A percentile compares a stretch with the other conserved stretches of the same genome.
These are phyloP conservation scores for Paspalum vaginatum DNA, from an alignment of 176 grass and related monocot genomes.

Conservation along the genomic window DNA sequence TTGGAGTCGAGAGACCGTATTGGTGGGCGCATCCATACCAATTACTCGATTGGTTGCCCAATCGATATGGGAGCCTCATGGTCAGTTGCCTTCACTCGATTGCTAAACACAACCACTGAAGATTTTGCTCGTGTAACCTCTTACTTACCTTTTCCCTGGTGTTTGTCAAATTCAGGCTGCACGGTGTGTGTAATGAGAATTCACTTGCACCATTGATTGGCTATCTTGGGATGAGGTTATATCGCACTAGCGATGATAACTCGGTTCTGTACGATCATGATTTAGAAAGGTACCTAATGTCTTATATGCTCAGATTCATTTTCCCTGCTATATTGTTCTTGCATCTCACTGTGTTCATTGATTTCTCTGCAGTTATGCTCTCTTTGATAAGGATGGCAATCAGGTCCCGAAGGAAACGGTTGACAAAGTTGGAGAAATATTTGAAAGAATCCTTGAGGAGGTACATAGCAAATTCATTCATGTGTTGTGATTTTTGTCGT, in stretches of 20 bases:
- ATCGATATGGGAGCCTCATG: slow-evolving; percentile 99
- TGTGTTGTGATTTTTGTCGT: neutral
- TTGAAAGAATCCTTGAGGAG: slow-evolving; percentile 89
- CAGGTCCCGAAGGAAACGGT: slow-evolving; percentile 72
- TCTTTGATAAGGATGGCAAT: slow-evolving; percentile 76
- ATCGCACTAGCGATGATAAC: slow-evolving; percentile 92
- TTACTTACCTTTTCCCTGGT: neutral
- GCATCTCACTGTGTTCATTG: slow-evolving; percentile 12
- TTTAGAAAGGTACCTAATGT: slow-evolving; percentile 67
- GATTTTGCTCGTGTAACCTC: neutral
- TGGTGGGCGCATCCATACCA: slow-evolving; percentile 75
- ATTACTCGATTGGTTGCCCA: slow-evolving; percentile 89
- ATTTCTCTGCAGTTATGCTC: slow-evolving; percentile 60
- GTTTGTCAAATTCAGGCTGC: slow-evolving; percentile 64
- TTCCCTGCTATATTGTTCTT: neutral
- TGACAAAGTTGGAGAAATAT: slow-evolving; percentile 74
- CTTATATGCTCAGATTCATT: neutral
- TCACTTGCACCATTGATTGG: slow-evolving; percentile 79
- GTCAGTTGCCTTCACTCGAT: slow-evolving; percentile 42
- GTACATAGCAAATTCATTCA: slow-evolving; percentile 31
- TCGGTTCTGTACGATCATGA: slow-evolving; percentile 95
- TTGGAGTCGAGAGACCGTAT: slow-evolving; percentile 87
- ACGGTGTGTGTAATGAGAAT: slow-evolving; percentile 91
- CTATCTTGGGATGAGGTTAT: slow-evolving; percentile 79
- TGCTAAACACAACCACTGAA: neutral